phyloP scores from a whole-genome alignment of 2,329 filamentous ascomycete species.

The Calonectria hongkongensis region DNA sequence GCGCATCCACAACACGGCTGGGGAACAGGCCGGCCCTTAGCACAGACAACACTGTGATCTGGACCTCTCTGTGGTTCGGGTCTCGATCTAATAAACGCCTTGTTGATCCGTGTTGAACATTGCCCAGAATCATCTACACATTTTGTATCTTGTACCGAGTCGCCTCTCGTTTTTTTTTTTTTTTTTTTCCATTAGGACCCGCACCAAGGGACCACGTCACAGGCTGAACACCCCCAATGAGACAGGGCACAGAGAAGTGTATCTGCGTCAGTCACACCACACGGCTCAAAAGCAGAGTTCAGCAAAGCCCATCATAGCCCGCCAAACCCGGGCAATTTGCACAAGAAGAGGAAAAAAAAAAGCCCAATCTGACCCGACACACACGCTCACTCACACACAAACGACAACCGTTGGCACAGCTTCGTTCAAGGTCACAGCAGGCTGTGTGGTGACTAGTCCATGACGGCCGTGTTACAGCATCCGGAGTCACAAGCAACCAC shows the following conservation, averaged over 20 bases:
- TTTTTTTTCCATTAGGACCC: not conserved
- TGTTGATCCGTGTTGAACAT: conserved; percentile 45
- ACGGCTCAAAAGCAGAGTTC: conserved; percentile 42
- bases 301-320: conserved; percentile 29
- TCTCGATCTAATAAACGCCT: conserved; percentile 52
- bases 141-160: conserved; percentile 36
- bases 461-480: conserved; percentile 43
- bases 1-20: conserved; percentile 43
- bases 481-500: conserved; percentile 24
- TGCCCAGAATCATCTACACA: conserved; percentile 32
- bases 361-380: conserved; percentile 33
- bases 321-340: conserved; percentile 26
- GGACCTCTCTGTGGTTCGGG: conserved; percentile 41
- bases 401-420: conserved; percentile 46
- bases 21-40: conserved; percentile 37
- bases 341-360: conserved; percentile 11
- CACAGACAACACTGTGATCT: conserved; percentile 47
- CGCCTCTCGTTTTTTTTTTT: conserved; percentile 1
- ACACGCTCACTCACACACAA: conserved; percentile 21
- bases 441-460: conserved; percentile 50
- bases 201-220: conserved; percentile 50
- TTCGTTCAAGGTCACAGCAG: conserved; percentile 39
- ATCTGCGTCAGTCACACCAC: conserved; percentile 51
- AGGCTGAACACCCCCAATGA: conserved; percentile 50
- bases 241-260: conserved; percentile 48